phyloP scores from a whole-genome alignment of 192 early-diverging fungal genomes.

The Backusella circina region DNA sequence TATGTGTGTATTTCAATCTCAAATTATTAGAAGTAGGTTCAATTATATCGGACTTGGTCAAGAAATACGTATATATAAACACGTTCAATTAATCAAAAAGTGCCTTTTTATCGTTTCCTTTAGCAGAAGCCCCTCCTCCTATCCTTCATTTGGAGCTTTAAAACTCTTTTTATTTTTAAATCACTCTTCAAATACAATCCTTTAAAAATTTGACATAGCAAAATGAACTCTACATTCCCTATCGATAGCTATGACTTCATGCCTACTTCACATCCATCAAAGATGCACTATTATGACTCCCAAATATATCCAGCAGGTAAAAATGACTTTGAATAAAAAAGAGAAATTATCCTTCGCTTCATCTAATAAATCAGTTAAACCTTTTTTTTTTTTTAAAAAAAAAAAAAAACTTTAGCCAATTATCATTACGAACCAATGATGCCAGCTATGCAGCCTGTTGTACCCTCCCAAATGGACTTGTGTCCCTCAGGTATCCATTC shows the following conservation, averaged over 20 bases:
- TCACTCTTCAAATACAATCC: neutral
- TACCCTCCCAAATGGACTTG: neutral
- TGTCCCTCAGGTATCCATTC: neutral
- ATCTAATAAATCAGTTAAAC: neutral
- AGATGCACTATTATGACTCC: conserved; percentile 1
- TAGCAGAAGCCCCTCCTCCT: neutral
- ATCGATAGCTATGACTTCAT: neutral
- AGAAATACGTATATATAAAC: neutral
- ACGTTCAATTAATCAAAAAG: neutral
- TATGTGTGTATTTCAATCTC: neutral
- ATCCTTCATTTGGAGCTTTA: neutral
- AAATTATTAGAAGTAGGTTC: neutral
- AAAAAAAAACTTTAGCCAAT: neutral
- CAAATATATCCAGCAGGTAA: conserved; percentile 11
- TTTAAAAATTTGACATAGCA: neutral
- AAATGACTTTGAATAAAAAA: neutral
- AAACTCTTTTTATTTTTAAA: neutral
- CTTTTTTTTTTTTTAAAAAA: no score
- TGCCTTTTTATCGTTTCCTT: neutral
- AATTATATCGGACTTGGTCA: neutral
- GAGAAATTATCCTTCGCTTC: neutral
- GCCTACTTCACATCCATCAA: neutral
- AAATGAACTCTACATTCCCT: neutral
- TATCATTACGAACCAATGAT: neutral
- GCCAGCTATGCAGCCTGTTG: neutral